Conservation (phyloP, 1,284 basidiomycete genomes). For the Schizophyllum commune region DNA sequence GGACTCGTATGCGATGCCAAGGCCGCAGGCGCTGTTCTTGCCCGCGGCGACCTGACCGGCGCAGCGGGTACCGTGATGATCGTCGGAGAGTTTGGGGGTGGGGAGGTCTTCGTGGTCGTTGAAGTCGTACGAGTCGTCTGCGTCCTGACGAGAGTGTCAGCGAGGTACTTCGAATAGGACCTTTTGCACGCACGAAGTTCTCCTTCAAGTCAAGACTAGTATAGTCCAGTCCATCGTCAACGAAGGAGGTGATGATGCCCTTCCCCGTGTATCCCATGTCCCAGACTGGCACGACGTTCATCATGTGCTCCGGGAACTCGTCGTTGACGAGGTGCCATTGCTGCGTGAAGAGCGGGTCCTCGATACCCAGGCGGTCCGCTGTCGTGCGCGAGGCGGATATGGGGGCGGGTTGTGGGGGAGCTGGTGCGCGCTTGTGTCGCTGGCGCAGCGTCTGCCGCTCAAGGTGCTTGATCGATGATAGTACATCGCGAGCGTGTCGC, state of each 20-base stretch:
- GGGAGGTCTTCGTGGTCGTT: constrained; percentile 90
- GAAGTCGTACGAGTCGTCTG: constrained; percentile 91
- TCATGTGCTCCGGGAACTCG: constrained; percentile 66
- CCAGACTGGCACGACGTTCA: constrained; percentile 85
- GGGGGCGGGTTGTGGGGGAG: constrained; percentile 22
- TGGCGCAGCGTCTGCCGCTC: constrained; percentile 53
- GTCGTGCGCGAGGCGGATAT: constrained; percentile 35
- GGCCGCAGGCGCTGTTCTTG: constrained; percentile 93
- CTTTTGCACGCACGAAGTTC: constrained; percentile 76
- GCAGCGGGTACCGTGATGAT: constrained; percentile 97
- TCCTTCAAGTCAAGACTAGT: constrained; percentile 79
- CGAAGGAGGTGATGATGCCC: constrained; percentile 82
- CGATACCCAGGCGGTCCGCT: constrained; percentile 60
- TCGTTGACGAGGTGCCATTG: constrained; percentile 95
- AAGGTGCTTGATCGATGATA: constrained; percentile 39
- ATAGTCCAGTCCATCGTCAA: constrained; percentile 96
- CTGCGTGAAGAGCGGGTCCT: constrained; percentile 80
- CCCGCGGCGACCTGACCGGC: constrained; percentile 96
- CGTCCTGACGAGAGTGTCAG: constrained; percentile 47
- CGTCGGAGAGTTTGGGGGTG: constrained; percentile 82
- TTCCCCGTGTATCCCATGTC: constrained; percentile 81
- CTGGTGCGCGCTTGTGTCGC: constrained; percentile 65
- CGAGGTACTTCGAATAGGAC: neutral
- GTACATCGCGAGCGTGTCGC: constrained; percentile 23
- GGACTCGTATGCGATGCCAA: constrained; percentile 90